Percentiles rank a stretch among this genome's conserved stretches.
Evolutionary conservation across 73 alveolate genomes (phyloP).

Genomic region (Blepharisma stoltei): DNA sequence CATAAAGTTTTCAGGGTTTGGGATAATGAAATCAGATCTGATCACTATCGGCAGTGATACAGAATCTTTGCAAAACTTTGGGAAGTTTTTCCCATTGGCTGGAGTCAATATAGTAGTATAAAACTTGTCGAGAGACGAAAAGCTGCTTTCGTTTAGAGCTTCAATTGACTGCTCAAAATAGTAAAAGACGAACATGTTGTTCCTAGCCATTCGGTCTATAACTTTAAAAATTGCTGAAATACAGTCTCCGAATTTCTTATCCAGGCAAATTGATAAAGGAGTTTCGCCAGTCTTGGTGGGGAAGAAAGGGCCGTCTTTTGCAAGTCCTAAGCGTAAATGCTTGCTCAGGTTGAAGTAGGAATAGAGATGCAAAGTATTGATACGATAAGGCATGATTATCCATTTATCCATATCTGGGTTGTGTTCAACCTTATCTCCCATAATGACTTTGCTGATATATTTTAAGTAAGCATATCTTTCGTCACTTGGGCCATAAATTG

Average conservation of each 20-base stretch:
- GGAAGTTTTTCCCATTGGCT: background rate
- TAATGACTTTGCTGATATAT: background rate
- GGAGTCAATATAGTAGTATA: background rate
- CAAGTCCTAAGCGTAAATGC: background rate
- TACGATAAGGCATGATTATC: background rate
- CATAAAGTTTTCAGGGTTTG: background rate
- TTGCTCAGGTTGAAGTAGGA: background rate
- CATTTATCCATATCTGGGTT: background rate
- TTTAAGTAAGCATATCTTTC: background rate
- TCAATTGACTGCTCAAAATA: background rate
- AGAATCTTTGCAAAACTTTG: background rate
- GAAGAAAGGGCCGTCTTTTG: background rate
- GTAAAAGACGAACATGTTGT: constrained; percentile 2
- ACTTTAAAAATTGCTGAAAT: background rate
- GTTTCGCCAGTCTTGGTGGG: background rate
- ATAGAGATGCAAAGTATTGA: constrained; percentile 6
- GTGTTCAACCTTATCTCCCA: background rate
- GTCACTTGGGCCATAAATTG: background rate
- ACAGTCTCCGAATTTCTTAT: constrained; percentile 13
- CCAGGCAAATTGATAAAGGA: constrained; percentile 14
- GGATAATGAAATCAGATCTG: background rate
- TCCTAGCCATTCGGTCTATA: background rate
- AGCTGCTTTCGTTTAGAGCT: background rate
- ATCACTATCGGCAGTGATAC: constrained; percentile 5
- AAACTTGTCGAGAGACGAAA: background rate